phyloP scores from a whole-genome alignment of 2,329 filamentous ascomycete genomes.

The Penicillium sp. region DNA sequence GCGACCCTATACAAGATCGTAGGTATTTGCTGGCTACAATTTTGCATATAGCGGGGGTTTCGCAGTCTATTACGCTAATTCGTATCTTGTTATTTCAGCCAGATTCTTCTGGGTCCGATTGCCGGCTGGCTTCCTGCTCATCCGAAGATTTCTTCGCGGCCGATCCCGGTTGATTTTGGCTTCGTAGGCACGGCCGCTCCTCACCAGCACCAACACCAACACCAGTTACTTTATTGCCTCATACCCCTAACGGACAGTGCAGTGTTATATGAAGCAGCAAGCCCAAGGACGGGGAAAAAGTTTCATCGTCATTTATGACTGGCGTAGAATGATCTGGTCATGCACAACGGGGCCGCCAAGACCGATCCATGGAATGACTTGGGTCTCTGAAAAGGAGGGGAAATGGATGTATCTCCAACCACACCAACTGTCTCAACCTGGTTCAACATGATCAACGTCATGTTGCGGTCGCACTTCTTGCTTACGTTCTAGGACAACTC shows the following conservation, averaged over 20 bases:
- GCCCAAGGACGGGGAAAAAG: no score
- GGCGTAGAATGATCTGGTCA: not conserved
- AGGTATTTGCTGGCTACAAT: not conserved
- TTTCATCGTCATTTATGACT: no score
- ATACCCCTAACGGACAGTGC: not conserved
- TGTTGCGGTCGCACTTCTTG: no score
- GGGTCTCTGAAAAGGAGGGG: no score
- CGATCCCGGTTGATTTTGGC: conserved; percentile 12
- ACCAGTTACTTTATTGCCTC: not conserved
- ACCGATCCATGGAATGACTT: conserved; percentile 1
- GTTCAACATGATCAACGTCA: no score
- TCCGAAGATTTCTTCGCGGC: conserved; percentile 15
- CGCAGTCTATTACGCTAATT: not conserved
- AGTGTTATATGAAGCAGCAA: not conserved
- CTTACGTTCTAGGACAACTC: no score
- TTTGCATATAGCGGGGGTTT: not conserved
- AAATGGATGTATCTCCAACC: no score
- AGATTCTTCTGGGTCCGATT: not conserved
- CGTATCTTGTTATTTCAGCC: not conserved
- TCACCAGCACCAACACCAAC: not conserved
- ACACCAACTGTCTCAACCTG: no score
- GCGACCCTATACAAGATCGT: not conserved
- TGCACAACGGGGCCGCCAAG: conserved; percentile 2
- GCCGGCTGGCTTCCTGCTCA: conserved; percentile 6
- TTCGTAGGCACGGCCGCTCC: not conserved